Conservation (phyloP, 139 green algal species). For the Coccomyxa sp. region DNA sequence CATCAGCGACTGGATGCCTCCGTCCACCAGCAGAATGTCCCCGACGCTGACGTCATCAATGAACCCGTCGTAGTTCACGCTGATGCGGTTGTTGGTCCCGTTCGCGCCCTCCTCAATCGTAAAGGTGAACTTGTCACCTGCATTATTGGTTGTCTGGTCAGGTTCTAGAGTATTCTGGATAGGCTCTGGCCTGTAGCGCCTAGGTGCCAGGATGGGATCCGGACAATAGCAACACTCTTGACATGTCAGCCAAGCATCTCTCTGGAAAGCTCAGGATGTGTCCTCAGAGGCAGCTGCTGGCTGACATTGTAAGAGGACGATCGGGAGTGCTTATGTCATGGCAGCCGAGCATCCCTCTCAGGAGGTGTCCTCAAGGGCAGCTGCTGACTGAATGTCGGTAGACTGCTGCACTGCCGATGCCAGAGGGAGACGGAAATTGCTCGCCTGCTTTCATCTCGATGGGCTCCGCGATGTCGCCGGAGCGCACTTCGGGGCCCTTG, state of each 20-base stretch:
- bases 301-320: no score
- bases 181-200: no score
- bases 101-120: conserved; percentile 65
- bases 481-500: conserved; percentile 78
- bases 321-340: no score
- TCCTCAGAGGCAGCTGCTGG: no score
- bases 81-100: conserved; percentile 45
- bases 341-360: neutral
- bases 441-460: conserved; percentile 46
- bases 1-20: conserved; percentile 64
- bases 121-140: conserved; percentile 57
- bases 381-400: neutral
- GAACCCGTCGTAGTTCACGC: conserved; percentile 83
- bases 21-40: conserved; percentile 76
- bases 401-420: neutral
- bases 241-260: no score
- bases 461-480: conserved; percentile 67
- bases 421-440: neutral
- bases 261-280: no score
- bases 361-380: no score
- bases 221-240: no score
- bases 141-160: no score
- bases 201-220: no score
- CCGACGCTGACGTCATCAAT: conserved; percentile 65
- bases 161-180: neutral